Evolutionary conservation across 2,329 filamentous ascomycete genomes (phyloP).

Genomic region (Dryadomyces quercivorus): DNA sequence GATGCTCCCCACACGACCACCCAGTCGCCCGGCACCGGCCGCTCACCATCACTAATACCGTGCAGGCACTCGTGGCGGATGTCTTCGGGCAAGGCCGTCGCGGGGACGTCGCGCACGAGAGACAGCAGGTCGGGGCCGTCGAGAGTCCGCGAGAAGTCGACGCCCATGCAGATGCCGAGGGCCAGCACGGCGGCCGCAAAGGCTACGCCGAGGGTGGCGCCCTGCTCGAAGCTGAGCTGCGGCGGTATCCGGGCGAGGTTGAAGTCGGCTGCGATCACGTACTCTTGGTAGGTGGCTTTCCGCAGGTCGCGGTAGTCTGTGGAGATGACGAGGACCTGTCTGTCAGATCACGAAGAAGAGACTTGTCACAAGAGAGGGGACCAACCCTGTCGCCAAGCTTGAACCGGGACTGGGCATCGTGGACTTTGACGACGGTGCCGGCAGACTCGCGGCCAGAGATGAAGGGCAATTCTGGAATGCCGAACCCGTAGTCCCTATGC

Average conservation of each 20-base stretch:
- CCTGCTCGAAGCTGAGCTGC: constrained; percentile 37
- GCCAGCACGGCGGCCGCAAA: constrained; percentile 58
- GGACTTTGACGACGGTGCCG: constrained; percentile 44
- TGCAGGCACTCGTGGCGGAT: constrained; percentile 51
- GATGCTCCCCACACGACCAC: constrained; percentile 65
- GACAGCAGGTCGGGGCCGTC: constrained; percentile 46
- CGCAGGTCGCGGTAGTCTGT: constrained; percentile 63
- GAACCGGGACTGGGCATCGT: constrained; percentile 32
- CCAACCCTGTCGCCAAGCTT: constrained; percentile 40
- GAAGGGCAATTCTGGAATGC: constrained; percentile 54
- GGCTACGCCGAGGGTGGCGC: constrained; percentile 55
- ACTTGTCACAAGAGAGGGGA: background rate
- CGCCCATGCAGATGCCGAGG: constrained; percentile 56
- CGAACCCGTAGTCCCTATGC: constrained; percentile 55
- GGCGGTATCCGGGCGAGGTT: constrained; percentile 52
- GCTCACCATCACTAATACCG: constrained; percentile 35
- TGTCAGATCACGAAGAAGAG: background rate
- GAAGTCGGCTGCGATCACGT: constrained; percentile 50
- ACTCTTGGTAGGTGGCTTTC: constrained; percentile 62
- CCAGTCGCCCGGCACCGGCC: constrained; percentile 52
- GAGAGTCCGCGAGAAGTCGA: constrained; percentile 44
- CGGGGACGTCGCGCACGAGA: constrained; percentile 33
- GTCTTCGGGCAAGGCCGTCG: constrained; percentile 42
- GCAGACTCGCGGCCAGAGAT: constrained; percentile 59
- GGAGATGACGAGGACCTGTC: constrained; percentile 49